A percentile compares a stretch with the other conserved stretches of the same genome.
These are phyloP conservation scores for Glomus cerebriforme DNA, from an alignment of 192 early-diverging fungal genomes.

Conservation along the genomic window DNA sequence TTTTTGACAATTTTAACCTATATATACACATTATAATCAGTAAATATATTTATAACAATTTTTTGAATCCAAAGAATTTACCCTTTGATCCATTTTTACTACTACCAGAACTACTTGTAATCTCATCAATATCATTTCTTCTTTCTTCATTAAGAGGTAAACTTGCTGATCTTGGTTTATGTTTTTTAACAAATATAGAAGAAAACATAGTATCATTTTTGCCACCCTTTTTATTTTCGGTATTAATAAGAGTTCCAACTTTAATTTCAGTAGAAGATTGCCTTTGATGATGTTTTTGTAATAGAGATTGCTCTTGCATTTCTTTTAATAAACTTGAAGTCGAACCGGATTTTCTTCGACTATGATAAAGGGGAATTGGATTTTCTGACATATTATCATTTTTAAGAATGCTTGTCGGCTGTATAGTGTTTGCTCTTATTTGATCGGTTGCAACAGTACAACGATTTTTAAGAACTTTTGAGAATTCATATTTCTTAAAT, in stretches of 20 bases:
- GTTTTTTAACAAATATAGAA: neutral
- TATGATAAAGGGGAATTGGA: neutral
- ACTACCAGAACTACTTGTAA: neutral
- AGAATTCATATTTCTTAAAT: conserved; percentile 49
- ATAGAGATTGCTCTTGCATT: neutral
- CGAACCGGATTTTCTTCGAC: neutral
- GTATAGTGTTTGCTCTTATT: conserved; percentile 9
- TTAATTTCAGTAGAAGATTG: neutral
- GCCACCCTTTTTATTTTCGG: neutral
- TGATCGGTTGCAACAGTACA: conserved; percentile 42
- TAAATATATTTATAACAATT: no score
- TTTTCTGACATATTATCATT: neutral
- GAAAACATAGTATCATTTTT: neutral
- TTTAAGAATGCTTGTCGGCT: neutral
- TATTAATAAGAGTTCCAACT: neutral
- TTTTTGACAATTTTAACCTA: no score
- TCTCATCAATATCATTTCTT: neutral
- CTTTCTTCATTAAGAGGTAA: neutral
- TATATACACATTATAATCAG: no score
- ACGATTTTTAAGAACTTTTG: conserved; percentile 35
- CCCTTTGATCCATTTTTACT: neutral
- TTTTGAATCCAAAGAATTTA: neutral
- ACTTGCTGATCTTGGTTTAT: neutral
- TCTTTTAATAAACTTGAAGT: conserved; percentile 25
- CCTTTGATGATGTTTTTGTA: conserved; percentile 1